These are phyloP conservation scores for Kokia cookei DNA, from an alignment of 441 rosid species.

Conservation along the genomic window DNA sequence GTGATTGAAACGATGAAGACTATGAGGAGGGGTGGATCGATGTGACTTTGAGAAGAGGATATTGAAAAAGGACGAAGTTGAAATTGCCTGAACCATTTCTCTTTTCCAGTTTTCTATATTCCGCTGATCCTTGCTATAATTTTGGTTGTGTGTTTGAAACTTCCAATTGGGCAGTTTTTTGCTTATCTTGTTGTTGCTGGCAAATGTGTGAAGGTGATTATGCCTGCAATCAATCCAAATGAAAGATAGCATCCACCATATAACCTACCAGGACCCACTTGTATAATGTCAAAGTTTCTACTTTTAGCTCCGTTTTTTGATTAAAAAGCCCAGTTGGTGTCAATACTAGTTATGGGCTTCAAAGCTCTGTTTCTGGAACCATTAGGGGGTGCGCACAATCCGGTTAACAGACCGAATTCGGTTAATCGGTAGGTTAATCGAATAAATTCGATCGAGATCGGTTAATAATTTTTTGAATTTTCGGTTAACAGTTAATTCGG, in stretches of 20 bases:
- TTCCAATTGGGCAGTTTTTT: neutral
- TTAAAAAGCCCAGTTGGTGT: neutral
- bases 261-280: neutral
- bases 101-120: neutral
- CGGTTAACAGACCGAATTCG: no score
- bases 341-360: neutral
- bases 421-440: no score
- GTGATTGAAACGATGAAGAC: neutral
- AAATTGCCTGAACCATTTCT: neutral
- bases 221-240: neutral
- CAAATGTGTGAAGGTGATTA: neutral
- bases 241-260: neutral
- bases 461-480: no score
- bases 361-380: neutral
- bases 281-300: neutral
- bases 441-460: no score
- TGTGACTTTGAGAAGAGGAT: neutral
- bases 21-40: neutral
- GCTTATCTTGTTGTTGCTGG: neutral
- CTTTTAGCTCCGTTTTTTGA: neutral
- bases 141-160: neutral
- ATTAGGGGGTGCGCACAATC: no score
- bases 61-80: neutral
- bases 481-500: no score
- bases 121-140: neutral